Percentiles rank a stretch among this genome's conserved stretches.
Conservation (phyloP, 208 protist species). For the Crithidia sp. region DNA sequence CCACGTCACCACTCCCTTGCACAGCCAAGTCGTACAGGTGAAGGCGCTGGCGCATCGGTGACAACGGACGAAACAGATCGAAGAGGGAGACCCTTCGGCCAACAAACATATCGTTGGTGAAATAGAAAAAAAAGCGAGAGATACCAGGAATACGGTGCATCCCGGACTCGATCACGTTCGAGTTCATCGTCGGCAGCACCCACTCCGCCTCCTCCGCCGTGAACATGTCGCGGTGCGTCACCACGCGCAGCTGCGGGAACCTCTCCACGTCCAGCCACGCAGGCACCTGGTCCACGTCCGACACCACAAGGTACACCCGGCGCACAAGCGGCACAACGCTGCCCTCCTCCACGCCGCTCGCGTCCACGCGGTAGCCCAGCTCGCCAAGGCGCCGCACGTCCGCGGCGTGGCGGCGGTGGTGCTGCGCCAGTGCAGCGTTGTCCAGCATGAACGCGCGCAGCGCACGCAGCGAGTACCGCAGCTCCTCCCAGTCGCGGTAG, state of each 20-base stretch:
- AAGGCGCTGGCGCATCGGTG: constrained; percentile 13
- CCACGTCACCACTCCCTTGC: neutral
- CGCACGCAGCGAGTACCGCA: constrained; percentile 56
- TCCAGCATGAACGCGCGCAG: constrained; percentile 34
- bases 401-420: constrained; percentile 22
- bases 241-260: constrained; percentile 38
- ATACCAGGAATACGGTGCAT: constrained; percentile 49
- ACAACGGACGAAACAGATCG: constrained; percentile 54
- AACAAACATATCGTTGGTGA: constrained; percentile 60
- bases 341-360: constrained; percentile 19
- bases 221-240: constrained; percentile 50
- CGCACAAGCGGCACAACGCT: constrained; percentile 32
- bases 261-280: constrained; percentile 41
- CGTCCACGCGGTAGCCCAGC: constrained; percentile 32
- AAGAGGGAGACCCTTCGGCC: constrained; percentile 45
- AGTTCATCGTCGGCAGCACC: constrained; percentile 50
- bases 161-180: constrained; percentile 41
- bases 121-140: constrained; percentile 55
- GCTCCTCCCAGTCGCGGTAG: constrained; percentile 65
- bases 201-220: constrained; percentile 27
- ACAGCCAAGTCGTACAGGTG: neutral
- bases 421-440: constrained; percentile 33
- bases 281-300: constrained; percentile 44
- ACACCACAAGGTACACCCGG: constrained; percentile 43
- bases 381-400: constrained; percentile 29